These are phyloP conservation scores for Nannizziopsis barbatae DNA, from an alignment of 2,329 filamentous ascomycete genomes.

Conservation along the genomic window DNA sequence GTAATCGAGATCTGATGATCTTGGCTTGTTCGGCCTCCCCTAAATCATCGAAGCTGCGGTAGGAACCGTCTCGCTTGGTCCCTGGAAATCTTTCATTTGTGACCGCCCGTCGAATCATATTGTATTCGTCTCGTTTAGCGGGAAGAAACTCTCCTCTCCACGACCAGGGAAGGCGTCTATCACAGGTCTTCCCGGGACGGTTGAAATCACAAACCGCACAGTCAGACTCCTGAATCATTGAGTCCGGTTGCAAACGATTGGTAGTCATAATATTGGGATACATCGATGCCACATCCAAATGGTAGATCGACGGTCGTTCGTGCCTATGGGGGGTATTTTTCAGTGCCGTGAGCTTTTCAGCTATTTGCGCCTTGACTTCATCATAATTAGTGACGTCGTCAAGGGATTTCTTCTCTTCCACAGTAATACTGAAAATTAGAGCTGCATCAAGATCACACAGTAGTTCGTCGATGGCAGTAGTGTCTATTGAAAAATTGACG, in stretches of 20 bases:
- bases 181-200: slow-evolving; percentile 89
- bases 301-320: slow-evolving; percentile 87
- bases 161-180: slow-evolving; percentile 86
- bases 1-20: slow-evolving; percentile 74
- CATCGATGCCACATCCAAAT: slow-evolving; percentile 98
- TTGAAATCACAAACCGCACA: slow-evolving; percentile 99
- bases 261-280: slow-evolving; percentile 99
- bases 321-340: slow-evolving; percentile 72
- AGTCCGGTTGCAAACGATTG: slow-evolving; percentile 91
- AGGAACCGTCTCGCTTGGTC: slow-evolving; percentile 57
- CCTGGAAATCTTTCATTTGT: slow-evolving; percentile 89
- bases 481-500: slow-evolving; percentile 84
- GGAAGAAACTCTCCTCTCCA: slow-evolving; percentile 97
- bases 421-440: slow-evolving; percentile 71
- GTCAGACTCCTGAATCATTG: slow-evolving; percentile 95
- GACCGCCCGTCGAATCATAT: slow-evolving; percentile 89
- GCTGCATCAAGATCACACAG: slow-evolving; percentile 77
- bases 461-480: slow-evolving; percentile 79
- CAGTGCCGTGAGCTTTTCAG: slow-evolving; percentile 56
- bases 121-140: slow-evolving; percentile 94
- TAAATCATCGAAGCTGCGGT: slow-evolving; percentile 69
- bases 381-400: slow-evolving; percentile 73
- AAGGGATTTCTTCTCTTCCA: slow-evolving; percentile 72
- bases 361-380: slow-evolving; percentile 74
- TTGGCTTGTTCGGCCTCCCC: slow-evolving; percentile 68